Base-by-base conservation (phyloP, 2,329 filamentous ascomycete species). In the Epichloe uncinata region DNA sequence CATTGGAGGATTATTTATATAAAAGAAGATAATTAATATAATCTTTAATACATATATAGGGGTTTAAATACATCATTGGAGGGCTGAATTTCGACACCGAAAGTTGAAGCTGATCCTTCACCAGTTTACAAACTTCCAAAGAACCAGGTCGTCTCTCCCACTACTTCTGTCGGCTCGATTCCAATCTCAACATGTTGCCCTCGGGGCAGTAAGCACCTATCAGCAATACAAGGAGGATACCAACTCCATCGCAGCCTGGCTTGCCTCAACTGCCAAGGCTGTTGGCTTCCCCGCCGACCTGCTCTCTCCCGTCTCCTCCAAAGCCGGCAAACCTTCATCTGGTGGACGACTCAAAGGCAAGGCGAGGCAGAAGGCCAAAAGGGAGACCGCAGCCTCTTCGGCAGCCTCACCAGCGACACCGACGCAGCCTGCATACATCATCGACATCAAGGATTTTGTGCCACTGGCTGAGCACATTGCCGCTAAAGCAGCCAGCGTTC, bases 211-310 rank as follows among this genome's bases (percentile, higher is more conserved):
- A 35, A 61, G 64, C 48, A 58, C 57, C 1, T 71, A 71, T 52
- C 59, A 59, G 18, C 61, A 63, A 49, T 71, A 71, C 56, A 71
- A 69, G 51, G 51, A 63, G n/a, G 68, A 72, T 49, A 69, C 65
- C 0, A 57, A 69, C 37, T 58, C 61, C 2, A 60, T 73, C 9
- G 67, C 66, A 1, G 56, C 60, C 34, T 73, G 69, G 69, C 65
- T 72, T 7, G 68, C 66, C 2, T 64, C 62, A 2, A 71, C 67
- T 0, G 69, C 69, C 38, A 65, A 61, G 46, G 53, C 56, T 3
- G 57, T 56, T 40, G 68, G 68, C 4, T 69, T 61, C 44, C 42
- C 60, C 9, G 13, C 55, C 4, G 54, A 61, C 35, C 50, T 60
- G 9, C 53, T 60, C 11, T 42, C 30, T 42, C 22, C 38, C 40